phyloP scores from a whole-genome alignment of 495 filamentous ascomycete species.

The Cenococcum geophilum region DNA sequence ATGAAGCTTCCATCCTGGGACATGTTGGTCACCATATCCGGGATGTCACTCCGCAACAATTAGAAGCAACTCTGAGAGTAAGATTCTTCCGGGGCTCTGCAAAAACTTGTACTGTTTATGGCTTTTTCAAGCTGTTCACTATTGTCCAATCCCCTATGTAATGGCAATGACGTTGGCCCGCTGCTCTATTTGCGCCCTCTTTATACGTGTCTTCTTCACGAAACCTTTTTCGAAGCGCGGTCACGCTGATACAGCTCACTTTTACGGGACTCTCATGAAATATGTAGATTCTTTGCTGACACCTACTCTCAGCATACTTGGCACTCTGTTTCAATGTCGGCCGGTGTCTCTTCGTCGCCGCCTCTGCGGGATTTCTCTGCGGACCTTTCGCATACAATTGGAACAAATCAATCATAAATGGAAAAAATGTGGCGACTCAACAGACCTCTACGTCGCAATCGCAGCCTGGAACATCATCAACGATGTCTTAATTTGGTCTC shows the following conservation, averaged over 20 bases:
- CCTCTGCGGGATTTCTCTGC: slow-evolving; percentile 8
- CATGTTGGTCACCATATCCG: background rate
- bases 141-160: slow-evolving; percentile 14
- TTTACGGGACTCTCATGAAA: background rate
- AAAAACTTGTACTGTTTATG: background rate
- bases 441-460: background rate
- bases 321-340: slow-evolving; percentile 9
- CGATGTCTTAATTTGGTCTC: slow-evolving; percentile 17
- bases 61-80: background rate
- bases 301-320: slow-evolving; percentile 1
- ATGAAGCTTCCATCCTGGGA: background rate
- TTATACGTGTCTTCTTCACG: slow-evolving; percentile 20
- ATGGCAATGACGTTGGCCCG: slow-evolving; percentile 12
- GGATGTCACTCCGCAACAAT: background rate
- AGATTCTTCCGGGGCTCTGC: background rate
- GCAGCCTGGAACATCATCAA: slow-evolving; percentile 4
- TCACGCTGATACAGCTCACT: slow-evolving; percentile 7
- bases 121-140: slow-evolving; percentile 12
- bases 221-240: slow-evolving; percentile 14
- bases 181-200: slow-evolving; percentile 18
- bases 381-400: slow-evolving; percentile 16
- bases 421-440: background rate
- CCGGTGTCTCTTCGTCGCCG: slow-evolving; percentile 1
- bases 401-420: slow-evolving; percentile 6
- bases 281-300: slow-evolving; percentile 7